These are phyloP conservation scores for Patellaria atrata DNA, from an alignment of 495 filamentous ascomycete species.

Conservation along the genomic window DNA sequence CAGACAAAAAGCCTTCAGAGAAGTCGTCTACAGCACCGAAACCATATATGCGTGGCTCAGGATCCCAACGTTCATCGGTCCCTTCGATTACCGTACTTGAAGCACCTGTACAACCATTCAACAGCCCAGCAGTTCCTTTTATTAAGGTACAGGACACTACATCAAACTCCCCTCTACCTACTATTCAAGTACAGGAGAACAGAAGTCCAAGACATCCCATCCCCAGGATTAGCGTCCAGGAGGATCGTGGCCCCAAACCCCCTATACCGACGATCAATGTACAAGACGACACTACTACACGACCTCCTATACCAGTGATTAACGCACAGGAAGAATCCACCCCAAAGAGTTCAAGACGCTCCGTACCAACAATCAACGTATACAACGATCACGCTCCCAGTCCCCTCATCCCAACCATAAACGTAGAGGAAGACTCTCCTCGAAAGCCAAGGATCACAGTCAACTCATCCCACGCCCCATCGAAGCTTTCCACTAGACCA, in stretches of 20 bases:
- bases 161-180: slow-evolving; percentile 6
- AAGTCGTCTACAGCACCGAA: too few species aligned
- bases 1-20: too few species aligned
- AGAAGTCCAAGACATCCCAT: slow-evolving; percentile 1
- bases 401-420: slow-evolving; percentile 22
- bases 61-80: too few species aligned
- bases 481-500: slow-evolving; percentile 21
- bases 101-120: too few species aligned
- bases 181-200: not conserved
- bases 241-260: slow-evolving; percentile 10
- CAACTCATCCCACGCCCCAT: slow-evolving; percentile 1
- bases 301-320: slow-evolving; percentile 19
- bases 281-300: slow-evolving; percentile 27
- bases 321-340: slow-evolving; percentile 7
- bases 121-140: too few species aligned
- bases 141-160: slow-evolving; percentile 10
- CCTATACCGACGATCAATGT: slow-evolving; percentile 40
- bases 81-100: too few species aligned
- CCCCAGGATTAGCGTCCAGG: slow-evolving; percentile 7
- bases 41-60: too few species aligned
- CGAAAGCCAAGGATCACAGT: slow-evolving; percentile 13
- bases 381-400: slow-evolving; percentile 30
- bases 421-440: slow-evolving; percentile 31
- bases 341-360: slow-evolving; percentile 9
- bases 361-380: slow-evolving; percentile 49